phyloP scores from a whole-genome alignment of 2,329 filamentous ascomycete genomes.

The Fusarium sacchari region DNA sequence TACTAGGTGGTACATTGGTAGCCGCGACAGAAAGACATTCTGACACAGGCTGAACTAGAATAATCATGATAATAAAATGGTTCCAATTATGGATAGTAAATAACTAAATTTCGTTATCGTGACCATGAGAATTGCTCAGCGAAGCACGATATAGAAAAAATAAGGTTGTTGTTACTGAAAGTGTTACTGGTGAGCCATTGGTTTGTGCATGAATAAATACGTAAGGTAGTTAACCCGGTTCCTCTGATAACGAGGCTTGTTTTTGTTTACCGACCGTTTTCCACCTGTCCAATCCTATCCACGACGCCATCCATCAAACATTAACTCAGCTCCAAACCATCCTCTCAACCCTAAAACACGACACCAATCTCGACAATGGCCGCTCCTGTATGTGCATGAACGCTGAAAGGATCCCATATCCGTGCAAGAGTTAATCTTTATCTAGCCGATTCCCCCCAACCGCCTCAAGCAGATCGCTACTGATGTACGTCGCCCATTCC shows the following conservation, averaged over 20 bases:
- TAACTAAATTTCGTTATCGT: background rate
- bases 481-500: constrained; percentile 68
- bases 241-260: constrained; percentile 41
- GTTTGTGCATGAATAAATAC: constrained; percentile 26
- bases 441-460: constrained; percentile 77
- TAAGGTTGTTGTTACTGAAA: constrained; percentile 7
- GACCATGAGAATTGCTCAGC: constrained; percentile 1
- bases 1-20: background rate
- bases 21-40: constrained; percentile 45
- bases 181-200: constrained; percentile 31
- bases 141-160: constrained; percentile 17
- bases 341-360: constrained; percentile 28
- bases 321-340: constrained; percentile 36
- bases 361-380: constrained; percentile 47
- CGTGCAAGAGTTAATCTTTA: constrained; percentile 32
- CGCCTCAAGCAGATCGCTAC: constrained; percentile 86
- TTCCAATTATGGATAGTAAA: constrained; percentile 7
- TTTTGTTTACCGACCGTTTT: constrained; percentile 47
- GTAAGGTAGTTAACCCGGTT: too few relatives aligned
- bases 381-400: constrained; percentile 48
- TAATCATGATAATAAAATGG: constrained; percentile 6
- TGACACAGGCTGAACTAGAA: constrained; percentile 31
- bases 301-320: constrained; percentile 35
- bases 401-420: background rate
- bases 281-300: constrained; percentile 19